Conservation (phyloP, 371 early-diverging fungal genomes). For the Cokeromyces recurvatus region DNA sequence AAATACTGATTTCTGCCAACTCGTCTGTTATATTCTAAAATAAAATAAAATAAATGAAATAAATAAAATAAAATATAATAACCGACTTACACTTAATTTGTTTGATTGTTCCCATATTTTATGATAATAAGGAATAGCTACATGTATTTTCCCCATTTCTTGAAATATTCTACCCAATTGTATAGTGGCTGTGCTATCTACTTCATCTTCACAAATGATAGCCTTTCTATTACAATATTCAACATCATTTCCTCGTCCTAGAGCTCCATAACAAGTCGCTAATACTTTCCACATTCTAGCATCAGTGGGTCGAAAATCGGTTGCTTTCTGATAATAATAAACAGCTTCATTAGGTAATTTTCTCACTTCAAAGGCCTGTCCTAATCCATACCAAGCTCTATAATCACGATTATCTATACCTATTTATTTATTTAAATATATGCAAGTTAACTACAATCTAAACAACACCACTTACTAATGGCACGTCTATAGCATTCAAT, state of each 20-base stretch:
- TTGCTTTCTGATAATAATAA: conserved; percentile 81
- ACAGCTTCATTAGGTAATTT: conserved; percentile 77
- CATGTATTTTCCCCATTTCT: conserved; percentile 40
- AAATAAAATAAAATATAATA: background rate
- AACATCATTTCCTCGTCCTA: conserved; percentile 50
- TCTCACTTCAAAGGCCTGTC: conserved; percentile 86
- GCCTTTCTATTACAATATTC: conserved; percentile 69
- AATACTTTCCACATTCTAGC: conserved; percentile 77
- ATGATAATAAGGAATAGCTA: conserved; percentile 59
- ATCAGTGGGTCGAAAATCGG: conserved; percentile 74
- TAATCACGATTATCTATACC: conserved; percentile 83
- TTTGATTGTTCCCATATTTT: conserved; percentile 41
- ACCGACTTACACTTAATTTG: conserved; percentile 31
- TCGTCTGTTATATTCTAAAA: conserved; percentile 36
- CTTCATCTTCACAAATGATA: conserved; percentile 48
- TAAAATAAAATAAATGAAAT: background rate
- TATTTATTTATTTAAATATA: conserved; percentile 9
- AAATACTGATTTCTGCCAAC: conserved; percentile 53
- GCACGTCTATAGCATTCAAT: conserved; percentile 88
- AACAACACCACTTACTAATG: conserved; percentile 43
- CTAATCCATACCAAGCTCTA: conserved; percentile 92
- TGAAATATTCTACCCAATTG: conserved; percentile 57
- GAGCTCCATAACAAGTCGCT: conserved; percentile 61
- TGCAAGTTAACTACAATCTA: conserved; percentile 1
- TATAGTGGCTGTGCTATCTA: conserved; percentile 39